Evolutionary conservation across 2,329 filamentous ascomycete species (phyloP).

Genomic region (Xylaria sp.): DNA sequence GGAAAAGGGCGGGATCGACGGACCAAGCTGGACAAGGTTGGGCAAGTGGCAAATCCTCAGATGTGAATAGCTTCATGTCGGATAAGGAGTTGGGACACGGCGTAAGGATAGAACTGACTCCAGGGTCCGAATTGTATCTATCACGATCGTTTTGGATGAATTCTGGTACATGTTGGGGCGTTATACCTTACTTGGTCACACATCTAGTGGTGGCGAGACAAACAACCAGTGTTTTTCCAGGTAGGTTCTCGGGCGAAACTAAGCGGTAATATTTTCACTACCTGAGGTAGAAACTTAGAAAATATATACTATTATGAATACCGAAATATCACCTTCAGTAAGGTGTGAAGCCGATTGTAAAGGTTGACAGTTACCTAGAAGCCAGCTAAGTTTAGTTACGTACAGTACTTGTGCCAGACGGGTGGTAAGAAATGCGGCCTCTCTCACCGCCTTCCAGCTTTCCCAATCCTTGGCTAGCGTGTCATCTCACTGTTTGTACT

Average conservation of each 20-base stretch:
- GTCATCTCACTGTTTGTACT: neutral
- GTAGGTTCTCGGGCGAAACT: neutral
- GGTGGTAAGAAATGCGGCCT: neutral
- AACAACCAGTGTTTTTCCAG: neutral
- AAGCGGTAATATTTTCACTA: no score
- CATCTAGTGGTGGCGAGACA: neutral
- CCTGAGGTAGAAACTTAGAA: neutral
- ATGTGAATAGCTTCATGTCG: neutral
- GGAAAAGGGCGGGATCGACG: neutral
- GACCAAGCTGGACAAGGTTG: neutral
- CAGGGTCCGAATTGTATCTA: neutral
- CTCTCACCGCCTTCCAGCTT: conserved; percentile 1
- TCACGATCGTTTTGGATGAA: neutral
- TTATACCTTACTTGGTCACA: neutral
- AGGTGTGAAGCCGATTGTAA: neutral
- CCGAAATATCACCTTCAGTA: neutral
- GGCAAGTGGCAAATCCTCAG: neutral
- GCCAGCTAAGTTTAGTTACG: no score
- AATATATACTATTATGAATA: neutral
- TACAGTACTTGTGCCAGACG: neutral
- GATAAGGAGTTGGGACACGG: neutral
- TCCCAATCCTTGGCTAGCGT: neutral
- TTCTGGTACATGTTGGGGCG: neutral
- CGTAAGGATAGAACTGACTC: neutral
- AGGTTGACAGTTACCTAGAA: neutral